Evolutionary conservation across 192 early-diverging fungal genomes (phyloP), one percentile per base, ranked within the genome.

Genomic region (Irineochytrium annulatum): DNA sequence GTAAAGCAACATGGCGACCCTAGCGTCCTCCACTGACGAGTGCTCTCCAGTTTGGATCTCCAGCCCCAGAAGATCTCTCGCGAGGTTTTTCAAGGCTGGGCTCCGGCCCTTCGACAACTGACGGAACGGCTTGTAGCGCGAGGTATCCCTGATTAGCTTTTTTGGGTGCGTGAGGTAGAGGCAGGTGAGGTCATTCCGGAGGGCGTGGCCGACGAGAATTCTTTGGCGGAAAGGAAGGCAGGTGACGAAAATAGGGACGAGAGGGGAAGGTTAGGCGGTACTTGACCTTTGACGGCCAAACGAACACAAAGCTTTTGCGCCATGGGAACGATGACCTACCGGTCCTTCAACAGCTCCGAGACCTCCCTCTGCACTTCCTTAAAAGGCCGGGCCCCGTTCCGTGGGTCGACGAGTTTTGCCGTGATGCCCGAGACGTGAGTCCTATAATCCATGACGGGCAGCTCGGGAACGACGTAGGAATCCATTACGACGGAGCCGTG

Each of bases 371-470:
- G 93, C 2, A 92, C 91, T 16, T 89, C 74, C 26, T 86, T 79
- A 56, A 99, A 97, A 2, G 81, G 60, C 3, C 75, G 64, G 2
- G 87, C 92, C 43, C 35, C 56, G 39, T 70, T 69, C 71, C 77
- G 75, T 34, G 76, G 61, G 5, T 68, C 63, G 43, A 99, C 69
- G 39, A 86, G 77, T 22, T 80, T 72, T 0, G 88, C 83, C n/a
- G 89, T 89, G 43, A 99, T 91, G 11, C 97, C 97, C 75, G 89
- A 92, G 35, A 95, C 86, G 48, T 72, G 76, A 5, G 97, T 99
- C 33, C 97, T 82, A 62, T 89, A 99, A 71, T 99, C 95, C 0
- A 91, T 94, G 16, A 99, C 89, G 0, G 57, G 57, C 62, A 97
- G 94, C 52, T 72, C 32, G 0, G 97, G 92, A 45, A 74, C 62